Evolutionary conservation across 2,329 filamentous ascomycete species (phyloP), one percentile per base, ranked within the genome.

Genomic region (Fusarium cyanostomum): DNA sequence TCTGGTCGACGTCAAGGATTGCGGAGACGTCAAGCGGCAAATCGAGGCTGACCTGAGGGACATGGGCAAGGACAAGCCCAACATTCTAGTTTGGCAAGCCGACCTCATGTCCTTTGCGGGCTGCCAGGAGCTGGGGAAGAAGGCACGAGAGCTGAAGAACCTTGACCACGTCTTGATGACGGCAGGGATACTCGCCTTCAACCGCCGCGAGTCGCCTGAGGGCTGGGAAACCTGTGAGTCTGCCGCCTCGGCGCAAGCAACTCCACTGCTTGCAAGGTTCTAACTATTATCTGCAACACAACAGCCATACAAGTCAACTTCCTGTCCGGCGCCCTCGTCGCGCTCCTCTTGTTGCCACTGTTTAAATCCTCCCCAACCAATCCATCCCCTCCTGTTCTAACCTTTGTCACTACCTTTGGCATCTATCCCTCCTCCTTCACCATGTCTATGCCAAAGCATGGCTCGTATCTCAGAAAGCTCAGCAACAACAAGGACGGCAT

Each of bases 351-450:
- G 11, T 62, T 77, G 1, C 75, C 75, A 0, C 37, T 67, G 3
- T 73, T 77, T 46, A 74, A 73, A 18, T 69, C 74, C 7, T 75
- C 74, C 6, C 67, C 73, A 1, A 41, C 58, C 10, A 76, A 74
- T 41, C 72, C 67, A 2, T 63, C 65, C 12, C 74, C 75, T 16
- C 75, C 76, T 12, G 75, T 77, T 3, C 59, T 78, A 3, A 78
- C 75, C 15, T 77, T 78, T 21, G 74, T 77, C 54, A 78, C 75
- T 2, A 72, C 73, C 27, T 78, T 78, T 50, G 74, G 74, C 56
- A 71, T 78, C 18, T 78, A 77, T 34, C 75, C 74, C 5, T 73
- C 75, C 1, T 75, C 74, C 7, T 76, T 75, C 65, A 77, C 75
- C 27, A 75, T 78, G 74, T 51, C 52, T 10, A 38, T 76, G 27